These are phyloP conservation scores for Periglandula ipomoeae DNA, from an alignment of 2,329 filamentous ascomycete species.

Conservation along the genomic window DNA sequence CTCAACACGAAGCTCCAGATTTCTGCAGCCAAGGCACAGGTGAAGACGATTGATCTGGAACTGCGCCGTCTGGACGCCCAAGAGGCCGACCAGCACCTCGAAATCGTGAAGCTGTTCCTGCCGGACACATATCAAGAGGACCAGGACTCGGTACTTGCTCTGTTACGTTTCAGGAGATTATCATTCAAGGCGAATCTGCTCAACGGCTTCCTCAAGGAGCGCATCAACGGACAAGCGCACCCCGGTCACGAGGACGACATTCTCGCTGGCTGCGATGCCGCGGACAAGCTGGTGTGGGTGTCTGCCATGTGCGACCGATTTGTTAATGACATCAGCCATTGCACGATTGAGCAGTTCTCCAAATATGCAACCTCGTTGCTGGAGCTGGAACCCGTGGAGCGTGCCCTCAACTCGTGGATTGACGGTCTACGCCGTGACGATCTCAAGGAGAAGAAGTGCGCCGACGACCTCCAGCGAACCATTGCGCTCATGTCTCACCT, in stretches of 20 bases:
- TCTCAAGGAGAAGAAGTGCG: conserved; percentile 74
- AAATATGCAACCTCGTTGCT: conserved; percentile 71
- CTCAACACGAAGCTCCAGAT: conserved; percentile 89
- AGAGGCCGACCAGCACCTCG: conserved; percentile 78
- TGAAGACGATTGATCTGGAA: conserved; percentile 90
- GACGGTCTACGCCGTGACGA: conserved; percentile 77
- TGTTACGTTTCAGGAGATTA: conserved; percentile 80
- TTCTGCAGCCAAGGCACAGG: conserved; percentile 82
- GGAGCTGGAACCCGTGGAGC: conserved; percentile 86
- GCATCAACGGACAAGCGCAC: conserved; percentile 58
- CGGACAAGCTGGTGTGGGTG: conserved; percentile 82
- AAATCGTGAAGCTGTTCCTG: conserved; percentile 81
- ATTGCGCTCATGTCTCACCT: conserved; percentile 84
- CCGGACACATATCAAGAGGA: conserved; percentile 76
- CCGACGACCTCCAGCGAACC: conserved; percentile 71
- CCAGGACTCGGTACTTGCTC: conserved; percentile 75
- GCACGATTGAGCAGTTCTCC: conserved; percentile 68
- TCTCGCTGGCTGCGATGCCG: conserved; percentile 69
- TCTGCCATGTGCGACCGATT: conserved; percentile 77
- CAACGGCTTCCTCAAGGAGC: conserved; percentile 69
- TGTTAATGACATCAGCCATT: conserved; percentile 68
- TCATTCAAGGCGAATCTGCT: conserved; percentile 80
- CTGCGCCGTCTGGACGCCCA: conserved; percentile 78
- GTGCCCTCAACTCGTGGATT: conserved; percentile 80
- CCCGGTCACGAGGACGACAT: conserved; percentile 67